A percentile compares a stretch with the other conserved stretches of the same genome.
phyloP scores from a whole-genome alignment of 805 yeast genomes.

The Candida yuanshanica region DNA sequence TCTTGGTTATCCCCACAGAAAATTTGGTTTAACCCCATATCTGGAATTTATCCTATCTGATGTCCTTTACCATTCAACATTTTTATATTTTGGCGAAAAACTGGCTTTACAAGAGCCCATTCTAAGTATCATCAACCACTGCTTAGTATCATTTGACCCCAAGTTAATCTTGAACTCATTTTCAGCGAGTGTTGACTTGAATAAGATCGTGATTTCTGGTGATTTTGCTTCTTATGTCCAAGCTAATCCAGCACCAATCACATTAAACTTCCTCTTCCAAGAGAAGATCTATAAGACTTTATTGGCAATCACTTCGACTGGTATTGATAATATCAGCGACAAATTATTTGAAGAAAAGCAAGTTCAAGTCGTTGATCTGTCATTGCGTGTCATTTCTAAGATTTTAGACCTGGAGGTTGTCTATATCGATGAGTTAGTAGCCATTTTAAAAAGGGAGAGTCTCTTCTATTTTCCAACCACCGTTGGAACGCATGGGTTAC shows the following conservation, averaged over 20 bases:
- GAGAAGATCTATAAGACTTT: slow-evolving; percentile 51
- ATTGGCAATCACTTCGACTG: slow-evolving; percentile 51
- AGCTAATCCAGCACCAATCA: slow-evolving; percentile 65
- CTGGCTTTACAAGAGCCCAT: slow-evolving; percentile 48
- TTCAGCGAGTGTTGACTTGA: slow-evolving; percentile 45
- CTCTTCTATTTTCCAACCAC: slow-evolving; percentile 27
- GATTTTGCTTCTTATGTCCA: slow-evolving; percentile 47
- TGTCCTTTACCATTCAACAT: slow-evolving; percentile 50
- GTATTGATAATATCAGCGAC: slow-evolving; percentile 50
- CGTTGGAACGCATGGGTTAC: slow-evolving; percentile 52
- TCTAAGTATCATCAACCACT: slow-evolving; percentile 43
- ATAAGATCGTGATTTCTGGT: slow-evolving; percentile 37
- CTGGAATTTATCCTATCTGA: slow-evolving; percentile 65
- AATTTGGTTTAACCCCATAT: slow-evolving; percentile 74
- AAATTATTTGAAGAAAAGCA: slow-evolving; percentile 28
- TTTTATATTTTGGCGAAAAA: slow-evolving; percentile 30
- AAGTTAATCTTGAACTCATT: slow-evolving; percentile 46
- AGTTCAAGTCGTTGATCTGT: slow-evolving; percentile 32
- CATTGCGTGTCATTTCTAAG: slow-evolving; percentile 40
- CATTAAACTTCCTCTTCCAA: slow-evolving; percentile 56
- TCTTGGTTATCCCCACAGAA: slow-evolving; percentile 57
- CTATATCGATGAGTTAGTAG: slow-evolving; percentile 49
- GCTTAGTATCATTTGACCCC: slow-evolving; percentile 47
- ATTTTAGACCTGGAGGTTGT: slow-evolving; percentile 52
- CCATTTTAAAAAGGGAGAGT: slow-evolving; percentile 38